Percentiles rank a stretch among this genome's conserved stretches.
Evolutionary conservation across 352 stramenopile genomes (phyloP).

Genomic region (Pythium periplocum): DNA sequence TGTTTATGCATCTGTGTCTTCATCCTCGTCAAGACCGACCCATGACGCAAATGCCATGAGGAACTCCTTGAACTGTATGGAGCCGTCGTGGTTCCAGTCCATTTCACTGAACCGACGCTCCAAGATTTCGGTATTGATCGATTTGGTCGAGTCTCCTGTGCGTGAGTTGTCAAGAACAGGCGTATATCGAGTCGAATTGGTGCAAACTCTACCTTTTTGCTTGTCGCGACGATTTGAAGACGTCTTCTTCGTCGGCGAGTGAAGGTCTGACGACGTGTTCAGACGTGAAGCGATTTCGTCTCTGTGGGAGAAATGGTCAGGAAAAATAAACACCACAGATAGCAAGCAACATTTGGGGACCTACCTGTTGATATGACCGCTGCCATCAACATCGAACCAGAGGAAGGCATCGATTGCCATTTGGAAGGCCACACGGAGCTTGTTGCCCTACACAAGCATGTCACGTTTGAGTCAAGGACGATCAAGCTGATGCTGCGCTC

Average conservation of each 20-base stretch:
- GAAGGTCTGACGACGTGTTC: constrained; percentile 51
- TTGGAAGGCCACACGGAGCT: constrained; percentile 73
- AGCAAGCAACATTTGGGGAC: neutral
- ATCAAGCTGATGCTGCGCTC: no score
- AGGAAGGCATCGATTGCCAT: constrained; percentile 80
- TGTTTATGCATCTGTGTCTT: constrained; percentile 5
- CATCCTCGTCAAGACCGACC: constrained; percentile 77
- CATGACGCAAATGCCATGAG: constrained; percentile 85
- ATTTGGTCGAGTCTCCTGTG: constrained; percentile 14
- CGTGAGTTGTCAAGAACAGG: neutral
- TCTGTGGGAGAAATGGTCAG: constrained; percentile 14
- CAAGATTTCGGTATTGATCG: constrained; percentile 70
- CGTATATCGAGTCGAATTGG: neutral
- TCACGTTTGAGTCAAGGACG: no score
- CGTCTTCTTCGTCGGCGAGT: constrained; percentile 79
- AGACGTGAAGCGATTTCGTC: constrained; percentile 61
- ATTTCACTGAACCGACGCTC: constrained; percentile 84
- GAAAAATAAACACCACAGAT: neutral
- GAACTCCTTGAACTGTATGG: constrained; percentile 88
- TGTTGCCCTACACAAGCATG: constrained; percentile 47
- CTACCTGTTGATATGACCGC: constrained; percentile 70
- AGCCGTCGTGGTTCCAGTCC: constrained; percentile 83
- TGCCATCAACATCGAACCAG: constrained; percentile 80
- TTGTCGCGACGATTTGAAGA: constrained; percentile 24
- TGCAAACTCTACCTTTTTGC: neutral